Evolutionary conservation across 345 rosid genomes (phyloP).

Genomic region (Syzygium grande): DNA sequence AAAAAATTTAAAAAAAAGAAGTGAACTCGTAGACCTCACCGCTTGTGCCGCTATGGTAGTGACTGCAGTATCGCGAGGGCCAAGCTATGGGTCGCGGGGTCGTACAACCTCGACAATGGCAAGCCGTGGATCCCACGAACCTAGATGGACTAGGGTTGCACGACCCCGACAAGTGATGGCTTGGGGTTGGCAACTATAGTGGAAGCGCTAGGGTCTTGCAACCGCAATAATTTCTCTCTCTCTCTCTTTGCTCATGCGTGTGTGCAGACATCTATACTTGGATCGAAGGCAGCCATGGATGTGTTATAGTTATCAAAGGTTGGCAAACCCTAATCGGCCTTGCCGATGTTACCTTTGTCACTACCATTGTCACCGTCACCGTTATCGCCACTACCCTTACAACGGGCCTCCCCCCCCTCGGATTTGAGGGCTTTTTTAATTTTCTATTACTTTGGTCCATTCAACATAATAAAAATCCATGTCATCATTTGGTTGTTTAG

Average conservation of each 20-base stretch:
- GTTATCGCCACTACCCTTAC: background rate
- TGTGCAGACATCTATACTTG: too few relatives aligned
- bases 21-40: background rate
- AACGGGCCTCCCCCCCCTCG: background rate
- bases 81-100: background rate
- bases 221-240: background rate
- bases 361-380: rapidly evolving
- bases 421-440: too few relatives aligned
- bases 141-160: background rate
- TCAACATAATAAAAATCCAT: background rate
- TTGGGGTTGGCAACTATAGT: background rate
- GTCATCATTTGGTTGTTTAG: background rate
- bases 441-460: background rate
- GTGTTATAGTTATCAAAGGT: background rate
- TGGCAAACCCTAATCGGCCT: background rate
- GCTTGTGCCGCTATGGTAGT: background rate
- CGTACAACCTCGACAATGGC: background rate
- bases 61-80: rapidly evolving
- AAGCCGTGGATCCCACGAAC: background rate
- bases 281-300: too few relatives aligned
- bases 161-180: background rate
- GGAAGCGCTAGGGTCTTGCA: background rate
- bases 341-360: background rate
- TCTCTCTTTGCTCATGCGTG: too few relatives aligned
- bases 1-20: background rate